phyloP scores from a whole-genome alignment of 2,329 filamentous ascomycete species.

The Monilinia laxa region DNA sequence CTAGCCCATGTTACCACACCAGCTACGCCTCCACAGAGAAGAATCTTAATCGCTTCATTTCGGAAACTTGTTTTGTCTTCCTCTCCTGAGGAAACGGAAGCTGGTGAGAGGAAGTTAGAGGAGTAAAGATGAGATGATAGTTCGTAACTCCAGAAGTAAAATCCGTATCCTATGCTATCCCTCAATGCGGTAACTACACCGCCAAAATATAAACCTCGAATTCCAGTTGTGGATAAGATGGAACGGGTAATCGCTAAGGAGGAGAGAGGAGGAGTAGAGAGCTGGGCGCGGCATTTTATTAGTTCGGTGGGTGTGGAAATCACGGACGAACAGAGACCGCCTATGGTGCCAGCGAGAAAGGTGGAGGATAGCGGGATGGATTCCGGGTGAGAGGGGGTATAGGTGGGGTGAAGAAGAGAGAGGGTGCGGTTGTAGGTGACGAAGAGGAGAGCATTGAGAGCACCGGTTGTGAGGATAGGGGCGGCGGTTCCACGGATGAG shows the following conservation, averaged over 20 bases:
- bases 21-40: conserved; percentile 83
- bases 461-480: conserved; percentile 85
- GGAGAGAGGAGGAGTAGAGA: conserved; percentile 45
- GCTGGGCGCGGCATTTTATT: conserved; percentile 84
- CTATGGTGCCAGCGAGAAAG: conserved; percentile 76
- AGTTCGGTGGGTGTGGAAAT: conserved; percentile 88
- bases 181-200: conserved; percentile 78
- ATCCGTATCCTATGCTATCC: conserved; percentile 91
- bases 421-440: conserved; percentile 87
- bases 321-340: conserved; percentile 81
- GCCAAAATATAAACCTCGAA: conserved; percentile 76
- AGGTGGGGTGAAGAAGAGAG: conserved; percentile 51
- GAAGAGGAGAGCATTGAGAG: conserved; percentile 86
- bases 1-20: conserved; percentile 87
- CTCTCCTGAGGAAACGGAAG: conserved; percentile 44
- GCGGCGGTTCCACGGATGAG: conserved; percentile 70
- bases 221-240: conserved; percentile 57
- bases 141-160: conserved; percentile 96
- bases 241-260: conserved; percentile 60
- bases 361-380: conserved; percentile 57
- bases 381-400: conserved; percentile 37
- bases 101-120: background rate
- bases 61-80: conserved; percentile 30
- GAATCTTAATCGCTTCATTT: conserved; percentile 58
- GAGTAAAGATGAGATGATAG: conserved; percentile 56